Base-by-base conservation (phyloP, 2,329 filamentous ascomycete genomes). In the Fusarium stilboides region DNA sequence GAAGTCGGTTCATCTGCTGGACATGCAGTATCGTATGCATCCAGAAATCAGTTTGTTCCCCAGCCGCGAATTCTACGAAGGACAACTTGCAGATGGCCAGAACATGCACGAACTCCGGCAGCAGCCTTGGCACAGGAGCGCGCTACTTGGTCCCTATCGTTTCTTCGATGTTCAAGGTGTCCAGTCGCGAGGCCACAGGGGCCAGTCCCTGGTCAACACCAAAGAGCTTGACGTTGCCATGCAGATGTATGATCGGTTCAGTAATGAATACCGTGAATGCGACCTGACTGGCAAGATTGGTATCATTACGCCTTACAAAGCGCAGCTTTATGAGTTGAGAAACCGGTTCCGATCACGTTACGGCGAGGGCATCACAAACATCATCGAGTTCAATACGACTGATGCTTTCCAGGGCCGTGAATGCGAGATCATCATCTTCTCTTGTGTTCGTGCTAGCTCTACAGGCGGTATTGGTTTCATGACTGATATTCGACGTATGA, bases 11-110 rank as follows among this genome's bases (percentile, higher is more conserved):
- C 95, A 99, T 82, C 86, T 99, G 26, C 88, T 99, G n/a, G 95
- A 98, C 77, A 96, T 92, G 57, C 96, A 99, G 77, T 99, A 99
- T 78, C 96, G 96, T 80, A 99, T 99, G 97, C 96, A 99, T 81
- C 96, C 97, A 0, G 93, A 96, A 71, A 99, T 99, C 77, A 97
- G 94, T 79, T 80, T 85, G 53, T 99, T 98, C 79, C 96, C 97
- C 2, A 97, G 94, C 78, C 84, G 87, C 72, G 91, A 94, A 52
- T 99, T 99, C 81, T 99, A 99, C 81, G 94, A 98, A 77, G 90
- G 93, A 28, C 89, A 90, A 68, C 88, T 99, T 13, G 84, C 94
- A 68, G 94, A 99, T 78, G 96, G 97, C 24, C 87, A 87, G 63
- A 88, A 92, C 70, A 98, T 98, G 94, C 89, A 87, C 5, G 84